Evolutionary conservation across 129 eudicot species (phyloP), one percentile per base, ranked within the genome.

Genomic region (Centrapalus pauciflorus): DNA sequence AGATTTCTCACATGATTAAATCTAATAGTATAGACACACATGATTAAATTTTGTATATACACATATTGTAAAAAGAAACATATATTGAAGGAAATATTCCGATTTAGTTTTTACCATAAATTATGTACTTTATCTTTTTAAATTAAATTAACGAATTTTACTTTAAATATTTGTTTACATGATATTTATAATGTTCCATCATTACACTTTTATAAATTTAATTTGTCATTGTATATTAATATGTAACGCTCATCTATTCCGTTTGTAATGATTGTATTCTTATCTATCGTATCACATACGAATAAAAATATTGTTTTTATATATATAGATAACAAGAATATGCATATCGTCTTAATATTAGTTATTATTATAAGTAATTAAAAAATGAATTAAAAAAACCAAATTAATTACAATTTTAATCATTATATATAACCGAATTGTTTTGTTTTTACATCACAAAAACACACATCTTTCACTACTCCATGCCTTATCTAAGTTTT

Each of bases 401-500:
- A 14, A 12, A 10, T 12, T 48, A 2, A 17, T 46, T 32, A 1
- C 34, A 30, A 23, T 49, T 27, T 32, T 30, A 71, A 61, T 13
- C 61, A 3, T 34, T 68, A 33, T 4, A 28, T 11, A 12, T 20
- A 48, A 23, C 6, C n/a, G n/a, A n/a, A n/a, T n/a, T n/a, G n/a
- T n/a, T n/a, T n/a, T n/a, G n/a, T n/a, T n/a, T n/a, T n/a, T 6
- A 30, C 5, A 21, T 35, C 14, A 34, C 26, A 14, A 24, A 33
- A 26, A 35, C 54, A 38, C 71, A 64, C 11, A 34, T 34, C 32
- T 19, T 63, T 6, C 20, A 26, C 28, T 38, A 38, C 11, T 17
- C 40, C 10, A 5, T 7, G 46, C 55, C 55, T 26, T 19, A 71
- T 38, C 49, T 45, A 51, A 27, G 69, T 60, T 59, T 72, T 30